Percentiles rank a stretch among this genome's conserved stretches.
These are phyloP conservation scores for Claviceps maximensis DNA, from an alignment of 2,329 filamentous ascomycete genomes.

Conservation along the genomic window DNA sequence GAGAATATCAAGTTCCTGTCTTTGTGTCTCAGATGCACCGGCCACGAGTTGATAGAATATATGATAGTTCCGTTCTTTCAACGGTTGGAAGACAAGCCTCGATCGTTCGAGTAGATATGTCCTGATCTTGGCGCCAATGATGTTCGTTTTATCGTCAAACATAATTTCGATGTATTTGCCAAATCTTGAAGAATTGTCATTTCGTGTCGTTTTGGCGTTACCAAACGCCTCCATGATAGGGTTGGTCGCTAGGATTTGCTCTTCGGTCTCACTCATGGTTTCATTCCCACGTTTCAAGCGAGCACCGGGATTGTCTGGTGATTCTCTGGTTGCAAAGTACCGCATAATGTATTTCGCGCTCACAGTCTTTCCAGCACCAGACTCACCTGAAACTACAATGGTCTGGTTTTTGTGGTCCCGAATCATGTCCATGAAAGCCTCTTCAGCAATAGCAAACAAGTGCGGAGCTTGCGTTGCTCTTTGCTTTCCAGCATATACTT, in stretches of 20 bases:
- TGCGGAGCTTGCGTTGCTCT: conserved; percentile 93
- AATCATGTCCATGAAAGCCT: conserved; percentile 99
- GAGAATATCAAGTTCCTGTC: conserved; percentile 63
- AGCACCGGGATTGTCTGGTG: conserved; percentile 72
- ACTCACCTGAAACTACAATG: conserved; percentile 97
- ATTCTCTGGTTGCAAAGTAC: conserved; percentile 95
- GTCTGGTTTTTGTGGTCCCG: conserved; percentile 94
- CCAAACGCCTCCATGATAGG: conserved; percentile 99
- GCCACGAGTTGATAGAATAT: conserved; percentile 97
- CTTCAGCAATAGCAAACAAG: conserved; percentile 96
- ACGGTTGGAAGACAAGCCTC: conserved; percentile 87
- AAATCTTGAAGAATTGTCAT: conserved; percentile 97
- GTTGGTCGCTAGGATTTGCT: conserved; percentile 95
- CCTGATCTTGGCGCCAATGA: conserved; percentile 93
- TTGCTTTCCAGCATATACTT: conserved; percentile 95
- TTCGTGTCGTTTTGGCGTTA: conserved; percentile 98
- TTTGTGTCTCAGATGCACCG: conserved; percentile 74
- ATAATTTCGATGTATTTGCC: conserved; percentile 99
- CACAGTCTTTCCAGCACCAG: conserved; percentile 96
- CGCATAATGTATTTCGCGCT: conserved; percentile 99
- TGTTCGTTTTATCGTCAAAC: conserved; percentile 91
- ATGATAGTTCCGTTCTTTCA: conserved; percentile 98
- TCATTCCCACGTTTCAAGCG: conserved; percentile 63
- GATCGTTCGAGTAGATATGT: conserved; percentile 93
- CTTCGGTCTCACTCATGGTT: conserved; percentile 92